Evolutionary conservation across 768 basidiomycete species (phyloP).

Genomic region (Cubamyces lactineus): DNA sequence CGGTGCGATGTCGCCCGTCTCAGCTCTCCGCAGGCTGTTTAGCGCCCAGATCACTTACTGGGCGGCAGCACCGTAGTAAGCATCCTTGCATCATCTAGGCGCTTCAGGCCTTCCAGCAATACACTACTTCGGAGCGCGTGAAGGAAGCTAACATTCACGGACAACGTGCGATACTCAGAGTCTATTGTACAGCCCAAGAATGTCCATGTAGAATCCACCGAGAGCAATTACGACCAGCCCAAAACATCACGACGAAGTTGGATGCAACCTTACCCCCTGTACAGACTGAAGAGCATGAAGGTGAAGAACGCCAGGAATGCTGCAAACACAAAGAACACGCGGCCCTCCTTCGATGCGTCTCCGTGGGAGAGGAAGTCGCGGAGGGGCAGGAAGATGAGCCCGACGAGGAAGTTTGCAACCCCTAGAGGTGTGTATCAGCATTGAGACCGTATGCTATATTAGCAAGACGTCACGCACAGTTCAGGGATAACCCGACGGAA

Average conservation of each 20-base stretch:
- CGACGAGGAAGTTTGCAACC: conserved; percentile 84
- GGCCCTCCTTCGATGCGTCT: conserved; percentile 67
- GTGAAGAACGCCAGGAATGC: conserved; percentile 47
- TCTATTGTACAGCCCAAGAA: neutral
- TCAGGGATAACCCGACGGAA: conserved; percentile 71
- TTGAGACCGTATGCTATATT: neutral
- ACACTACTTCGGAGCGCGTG: neutral
- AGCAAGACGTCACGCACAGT: conserved; percentile 50
- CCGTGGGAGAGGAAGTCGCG: conserved; percentile 73
- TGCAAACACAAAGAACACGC: conserved; percentile 88
- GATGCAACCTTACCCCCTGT: conserved; percentile 27
- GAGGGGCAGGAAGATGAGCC: conserved; percentile 82
- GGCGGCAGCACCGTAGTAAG: conserved; percentile 4
- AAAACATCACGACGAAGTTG: neutral
- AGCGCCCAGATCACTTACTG: neutral
- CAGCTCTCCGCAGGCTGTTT: conserved; percentile 5
- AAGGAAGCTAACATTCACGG: neutral
- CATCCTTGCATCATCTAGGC: neutral
- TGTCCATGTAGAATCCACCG: neutral
- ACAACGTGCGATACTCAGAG: no score
- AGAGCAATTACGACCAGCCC: neutral
- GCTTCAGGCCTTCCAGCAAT: neutral
- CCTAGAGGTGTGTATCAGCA: conserved; percentile 47
- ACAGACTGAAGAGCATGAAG: conserved; percentile 34
- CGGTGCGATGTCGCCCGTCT: conserved; percentile 12